phyloP scores from a whole-genome alignment of 2,329 filamentous ascomycete species.

The Exophiala sp. region DNA sequence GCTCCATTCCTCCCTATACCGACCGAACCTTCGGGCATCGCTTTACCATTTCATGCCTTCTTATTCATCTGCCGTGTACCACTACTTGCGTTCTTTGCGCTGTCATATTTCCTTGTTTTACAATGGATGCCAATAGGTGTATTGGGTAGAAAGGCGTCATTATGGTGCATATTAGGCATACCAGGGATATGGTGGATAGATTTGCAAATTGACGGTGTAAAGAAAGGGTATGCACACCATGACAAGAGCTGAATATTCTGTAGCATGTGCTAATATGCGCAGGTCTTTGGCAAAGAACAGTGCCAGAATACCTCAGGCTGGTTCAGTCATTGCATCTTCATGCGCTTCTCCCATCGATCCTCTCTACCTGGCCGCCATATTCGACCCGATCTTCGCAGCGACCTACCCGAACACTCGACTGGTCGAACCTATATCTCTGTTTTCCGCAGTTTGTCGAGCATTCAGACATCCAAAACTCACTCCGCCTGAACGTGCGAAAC shows the following conservation, averaged over 20 bases:
- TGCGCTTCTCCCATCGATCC: constrained; percentile 92
- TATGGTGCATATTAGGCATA: constrained; percentile 84
- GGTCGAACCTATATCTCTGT: constrained; percentile 73
- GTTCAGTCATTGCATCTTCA: constrained; percentile 81
- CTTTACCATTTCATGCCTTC: constrained; percentile 62
- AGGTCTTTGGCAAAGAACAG: constrained; percentile 68
- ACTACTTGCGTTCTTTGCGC: constrained; percentile 64
- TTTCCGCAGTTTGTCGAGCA: constrained; percentile 70
- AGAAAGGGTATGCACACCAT: constrained; percentile 63
- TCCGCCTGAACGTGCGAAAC: constrained; percentile 44
- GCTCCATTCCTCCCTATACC: constrained; percentile 88
- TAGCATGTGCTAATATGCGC: constrained; percentile 16
- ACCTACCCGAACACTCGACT: constrained; percentile 72
- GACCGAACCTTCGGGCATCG: constrained; percentile 60
- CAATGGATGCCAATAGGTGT: constrained; percentile 74
- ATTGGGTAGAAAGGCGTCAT: constrained; percentile 70
- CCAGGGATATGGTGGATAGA: constrained; percentile 98
- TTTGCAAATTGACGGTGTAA: constrained; percentile 94
- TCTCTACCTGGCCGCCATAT: constrained; percentile 90
- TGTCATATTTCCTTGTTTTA: constrained; percentile 74
- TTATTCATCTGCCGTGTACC: constrained; percentile 80
- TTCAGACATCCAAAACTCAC: constrained; percentile 58
- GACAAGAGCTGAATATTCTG: neutral
- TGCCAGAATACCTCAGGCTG: constrained; percentile 71
- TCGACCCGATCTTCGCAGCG: constrained; percentile 89